Evolutionary conservation across 2,329 filamentous ascomycete genomes (phyloP).

Genomic region (Pseudocercospora fuligena): DNA sequence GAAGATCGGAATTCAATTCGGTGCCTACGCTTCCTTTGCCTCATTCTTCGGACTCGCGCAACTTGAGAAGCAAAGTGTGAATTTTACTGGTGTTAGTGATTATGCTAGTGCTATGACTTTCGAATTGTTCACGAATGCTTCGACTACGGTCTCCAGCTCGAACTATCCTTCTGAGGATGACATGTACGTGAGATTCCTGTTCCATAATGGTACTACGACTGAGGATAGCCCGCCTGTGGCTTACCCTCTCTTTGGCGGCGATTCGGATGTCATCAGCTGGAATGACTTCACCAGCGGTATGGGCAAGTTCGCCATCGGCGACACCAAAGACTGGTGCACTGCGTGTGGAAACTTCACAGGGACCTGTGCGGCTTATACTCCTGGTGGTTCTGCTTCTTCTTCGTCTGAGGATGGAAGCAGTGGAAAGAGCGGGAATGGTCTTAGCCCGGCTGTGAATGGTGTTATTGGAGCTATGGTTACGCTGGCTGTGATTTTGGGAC

Average conservation of each 20-base stretch:
- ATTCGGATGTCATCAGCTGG: slow-evolving; percentile 66
- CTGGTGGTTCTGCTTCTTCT: slow-evolving; percentile 18
- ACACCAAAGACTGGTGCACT: slow-evolving; percentile 71
- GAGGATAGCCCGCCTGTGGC: slow-evolving; percentile 51
- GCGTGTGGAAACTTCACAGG: slow-evolving; percentile 75
- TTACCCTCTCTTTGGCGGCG: slow-evolving; percentile 67
- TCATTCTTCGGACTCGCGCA: slow-evolving; percentile 66
- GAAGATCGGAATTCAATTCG: slow-evolving; percentile 62
- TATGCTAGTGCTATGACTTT: slow-evolving; percentile 84
- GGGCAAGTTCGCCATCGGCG: slow-evolving; percentile 68
- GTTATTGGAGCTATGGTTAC: slow-evolving; percentile 78
- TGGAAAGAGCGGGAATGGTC: slow-evolving; percentile 46
- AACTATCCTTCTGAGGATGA: slow-evolving; percentile 48
- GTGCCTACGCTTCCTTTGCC: slow-evolving; percentile 64
- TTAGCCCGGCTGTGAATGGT: slow-evolving; percentile 75
- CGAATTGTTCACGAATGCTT: slow-evolving; percentile 66
- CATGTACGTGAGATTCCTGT: slow-evolving; percentile 64
- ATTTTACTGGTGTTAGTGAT: slow-evolving; percentile 80
- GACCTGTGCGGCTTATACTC: slow-evolving; percentile 60
- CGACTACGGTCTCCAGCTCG: slow-evolving; percentile 48
- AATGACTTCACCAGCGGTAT: slow-evolving; percentile 68
- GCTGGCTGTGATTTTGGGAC: slow-evolving; percentile 64
- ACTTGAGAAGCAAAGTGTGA: slow-evolving; percentile 53
- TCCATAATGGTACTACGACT: slow-evolving; percentile 64
- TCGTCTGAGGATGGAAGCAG: slow-evolving; percentile 35